A percentile compares a stretch with the other conserved stretches of the same genome.
Evolutionary conservation across 2,329 filamentous ascomycete genomes (phyloP).

Genomic region (Penicillium sp.): DNA sequence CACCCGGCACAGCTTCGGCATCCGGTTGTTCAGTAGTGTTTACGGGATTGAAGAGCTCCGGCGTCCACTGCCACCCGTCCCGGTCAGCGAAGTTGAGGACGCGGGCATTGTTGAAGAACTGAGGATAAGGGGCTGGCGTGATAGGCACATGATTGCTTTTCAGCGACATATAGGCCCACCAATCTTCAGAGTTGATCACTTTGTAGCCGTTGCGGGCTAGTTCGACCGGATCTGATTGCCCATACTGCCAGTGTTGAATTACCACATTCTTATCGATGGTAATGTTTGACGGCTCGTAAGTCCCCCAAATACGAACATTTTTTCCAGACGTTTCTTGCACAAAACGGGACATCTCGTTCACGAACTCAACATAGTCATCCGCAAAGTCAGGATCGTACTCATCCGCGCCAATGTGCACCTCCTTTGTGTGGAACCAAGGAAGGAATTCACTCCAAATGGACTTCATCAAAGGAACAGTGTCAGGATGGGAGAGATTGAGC

Average conservation of each 20-base stretch:
- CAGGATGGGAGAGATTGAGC: constrained; percentile 55
- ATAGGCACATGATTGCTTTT: constrained; percentile 56
- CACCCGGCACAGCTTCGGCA: constrained; percentile 44
- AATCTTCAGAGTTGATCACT: constrained; percentile 55
- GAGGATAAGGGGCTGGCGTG: constrained; percentile 46
- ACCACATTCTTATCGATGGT: constrained; percentile 47
- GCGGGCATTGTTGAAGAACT: constrained; percentile 46
- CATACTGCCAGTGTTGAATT: constrained; percentile 57
- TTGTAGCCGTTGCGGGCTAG: constrained; percentile 48
- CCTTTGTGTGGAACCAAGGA: constrained; percentile 56
- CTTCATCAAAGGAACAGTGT: constrained; percentile 53
- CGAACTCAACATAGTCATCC: constrained; percentile 52
- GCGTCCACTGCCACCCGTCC: constrained; percentile 45
- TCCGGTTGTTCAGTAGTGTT: constrained; percentile 50
- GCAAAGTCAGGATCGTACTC: constrained; percentile 50
- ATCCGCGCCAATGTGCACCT: constrained; percentile 56
- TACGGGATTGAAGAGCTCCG: constrained; percentile 50
- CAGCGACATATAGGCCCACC: constrained; percentile 54
- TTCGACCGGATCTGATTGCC: constrained; percentile 51
- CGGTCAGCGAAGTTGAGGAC: constrained; percentile 51
- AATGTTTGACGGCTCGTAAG: constrained; percentile 46
- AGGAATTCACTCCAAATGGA: constrained; percentile 56
- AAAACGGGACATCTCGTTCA: constrained; percentile 51
- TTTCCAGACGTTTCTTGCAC: constrained; percentile 45
- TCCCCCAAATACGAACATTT: constrained; percentile 55